These are phyloP conservation scores for Calonectria montana DNA, from an alignment of 2,329 filamentous ascomycete genomes.

Conservation along the genomic window DNA sequence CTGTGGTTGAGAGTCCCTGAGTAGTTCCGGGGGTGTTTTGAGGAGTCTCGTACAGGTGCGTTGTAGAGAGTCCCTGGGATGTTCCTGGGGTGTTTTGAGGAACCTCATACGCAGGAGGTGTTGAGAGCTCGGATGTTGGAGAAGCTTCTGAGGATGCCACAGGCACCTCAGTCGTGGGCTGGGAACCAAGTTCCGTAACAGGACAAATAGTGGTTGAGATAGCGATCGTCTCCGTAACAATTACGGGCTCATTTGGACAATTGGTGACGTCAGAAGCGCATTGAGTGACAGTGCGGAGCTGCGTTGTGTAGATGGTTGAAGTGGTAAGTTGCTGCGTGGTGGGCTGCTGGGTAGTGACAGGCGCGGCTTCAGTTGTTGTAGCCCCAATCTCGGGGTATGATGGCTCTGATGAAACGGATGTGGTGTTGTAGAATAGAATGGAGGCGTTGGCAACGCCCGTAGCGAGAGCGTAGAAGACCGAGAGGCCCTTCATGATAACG, in stretches of 20 bases:
- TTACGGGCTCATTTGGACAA: constrained; percentile 20
- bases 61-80: not conserved
- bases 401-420: not conserved
- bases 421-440: not conserved
- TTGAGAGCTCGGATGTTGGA: not conserved
- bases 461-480: constrained; percentile 20
- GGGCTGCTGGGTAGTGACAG: not conserved
- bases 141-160: not conserved
- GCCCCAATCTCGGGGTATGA: not conserved
- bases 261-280: constrained; percentile 35
- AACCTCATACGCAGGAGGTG: not conserved
- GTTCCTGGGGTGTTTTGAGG: not conserved
- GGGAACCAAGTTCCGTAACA: constrained; percentile 28
- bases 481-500: constrained; percentile 18
- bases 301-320: constrained; percentile 39
- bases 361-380: not conserved
- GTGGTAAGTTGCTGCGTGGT: constrained; percentile 29
- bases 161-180: constrained; percentile 5
- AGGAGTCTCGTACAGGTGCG: not conserved
- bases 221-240: constrained; percentile 34
- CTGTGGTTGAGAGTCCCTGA: not conserved
- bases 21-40: not conserved
- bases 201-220: constrained; percentile 38
- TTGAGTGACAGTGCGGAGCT: constrained; percentile 34
- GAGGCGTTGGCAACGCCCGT: constrained; percentile 16